phyloP scores from a whole-genome alignment of 176 grass and related monocot species.

The Stipa capillata region DNA sequence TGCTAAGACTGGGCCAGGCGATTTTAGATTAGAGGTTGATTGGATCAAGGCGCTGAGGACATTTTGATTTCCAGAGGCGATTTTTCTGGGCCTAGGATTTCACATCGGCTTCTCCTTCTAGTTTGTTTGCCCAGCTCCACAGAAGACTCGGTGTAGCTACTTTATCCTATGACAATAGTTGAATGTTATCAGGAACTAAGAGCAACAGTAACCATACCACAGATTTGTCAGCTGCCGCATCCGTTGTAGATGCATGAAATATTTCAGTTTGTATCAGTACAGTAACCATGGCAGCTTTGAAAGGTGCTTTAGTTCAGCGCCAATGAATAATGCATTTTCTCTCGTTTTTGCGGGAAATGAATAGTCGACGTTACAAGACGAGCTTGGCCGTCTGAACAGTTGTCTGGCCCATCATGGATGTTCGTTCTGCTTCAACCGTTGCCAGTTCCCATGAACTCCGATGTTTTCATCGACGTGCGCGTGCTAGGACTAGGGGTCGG shows the following conservation, averaged over 20 bases:
- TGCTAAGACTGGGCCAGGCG: slow-evolving; percentile 65
- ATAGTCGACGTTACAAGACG: neutral
- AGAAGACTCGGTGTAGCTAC: neutral
- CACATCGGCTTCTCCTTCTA: neutral
- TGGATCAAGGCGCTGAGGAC: slow-evolving; percentile 88
- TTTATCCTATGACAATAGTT: neutral
- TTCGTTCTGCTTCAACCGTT: neutral
- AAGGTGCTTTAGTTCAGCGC: neutral
- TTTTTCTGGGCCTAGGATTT: neutral
- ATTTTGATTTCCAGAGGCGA: neutral
- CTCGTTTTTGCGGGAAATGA: neutral
- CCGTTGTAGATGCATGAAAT: neutral
- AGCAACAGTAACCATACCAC: neutral
- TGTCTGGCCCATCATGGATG: neutral
- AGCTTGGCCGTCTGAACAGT: neutral
- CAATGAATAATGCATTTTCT: neutral
- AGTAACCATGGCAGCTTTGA: neutral
- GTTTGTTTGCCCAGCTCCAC: neutral
- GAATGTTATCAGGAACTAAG: neutral
- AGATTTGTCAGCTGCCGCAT: neutral
- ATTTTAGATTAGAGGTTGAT: slow-evolving; percentile 79
- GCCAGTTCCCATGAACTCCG: neutral
- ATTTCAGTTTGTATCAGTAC: neutral
- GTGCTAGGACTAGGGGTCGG: neutral
- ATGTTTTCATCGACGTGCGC: neutral